Evolutionary conservation across 2,329 filamentous ascomycete genomes (phyloP), one percentile per base, ranked within the genome.

Genomic region (Salinomyces thailandicus): DNA sequence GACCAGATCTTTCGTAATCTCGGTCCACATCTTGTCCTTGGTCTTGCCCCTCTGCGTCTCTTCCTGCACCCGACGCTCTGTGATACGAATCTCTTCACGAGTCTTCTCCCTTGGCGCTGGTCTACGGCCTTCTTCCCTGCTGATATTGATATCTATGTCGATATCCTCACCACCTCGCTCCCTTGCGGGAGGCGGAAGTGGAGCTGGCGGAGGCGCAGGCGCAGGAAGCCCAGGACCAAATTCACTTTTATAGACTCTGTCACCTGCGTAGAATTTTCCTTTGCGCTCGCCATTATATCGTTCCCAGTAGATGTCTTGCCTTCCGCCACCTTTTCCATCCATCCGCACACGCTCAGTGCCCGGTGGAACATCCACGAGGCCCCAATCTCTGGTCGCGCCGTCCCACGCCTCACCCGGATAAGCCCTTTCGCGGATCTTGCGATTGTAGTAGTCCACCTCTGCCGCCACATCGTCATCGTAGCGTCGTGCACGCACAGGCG

Each of bases 1-100:
- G 12, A 96, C 85, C 22, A 96, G 64, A 49, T 94, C 87, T 63
- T 93, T 94, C 31, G 89, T 93, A 50, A 98, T 85, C 62, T 96
- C 91, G 0, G 91, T 98, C 89, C 89, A 96, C 67, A 93, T 83
- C 42, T 68, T 65, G 45, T 62, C 64, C 20, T 45, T 45, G 20
- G 36, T 39, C 41, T 38, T 35, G 29, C 38, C 41, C 37, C 44
- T 9, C 30, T 31, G n/a, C 11, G 39, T 39, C 22, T 64, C 45
- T 36, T 44, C 33, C 13, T 26, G 17, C 32, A 41, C 35, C 18
- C 45, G 37, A 5, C 46, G 44, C 31, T 48, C 42, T 11, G 49
- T 51, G 39, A 53, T 53, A 29, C 50, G 75, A 13, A 65, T 67
- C 16, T 69, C 65, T 48, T 73, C 71, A 33, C 41, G 33, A 16